phyloP scores from a whole-genome alignment of 176 grass and related monocot species.

The Oryza officinalis region DNA sequence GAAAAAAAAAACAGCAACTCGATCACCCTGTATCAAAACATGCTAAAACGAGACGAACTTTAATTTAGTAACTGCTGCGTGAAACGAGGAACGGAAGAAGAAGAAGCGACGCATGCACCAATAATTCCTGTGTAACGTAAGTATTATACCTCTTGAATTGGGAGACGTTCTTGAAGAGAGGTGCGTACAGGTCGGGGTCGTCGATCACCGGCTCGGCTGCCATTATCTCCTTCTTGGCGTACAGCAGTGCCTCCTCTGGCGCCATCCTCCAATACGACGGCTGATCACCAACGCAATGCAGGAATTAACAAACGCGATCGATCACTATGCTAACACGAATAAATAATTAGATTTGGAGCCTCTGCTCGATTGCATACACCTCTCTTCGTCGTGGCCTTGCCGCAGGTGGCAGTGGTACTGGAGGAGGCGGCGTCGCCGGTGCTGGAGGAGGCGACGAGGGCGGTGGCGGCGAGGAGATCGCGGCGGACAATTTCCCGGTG shows the following conservation, averaged over 20 bases:
- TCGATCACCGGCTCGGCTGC: conserved; percentile 41
- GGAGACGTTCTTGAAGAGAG: conserved; percentile 87
- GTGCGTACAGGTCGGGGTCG: conserved; percentile 67
- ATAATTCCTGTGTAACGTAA: background rate
- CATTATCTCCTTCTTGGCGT: conserved; percentile 71
- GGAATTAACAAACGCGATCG: background rate
- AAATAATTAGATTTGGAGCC: background rate
- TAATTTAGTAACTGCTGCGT: background rate
- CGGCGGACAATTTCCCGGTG: no score
- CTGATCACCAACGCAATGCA: conserved; percentile 16
- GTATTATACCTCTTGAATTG: conserved; percentile 73
- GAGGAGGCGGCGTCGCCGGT: no score
- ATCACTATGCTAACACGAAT: background rate
- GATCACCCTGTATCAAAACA: background rate
- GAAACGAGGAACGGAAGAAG: background rate
- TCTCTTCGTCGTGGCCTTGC: conserved; percentile 17
- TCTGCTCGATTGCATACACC: background rate
- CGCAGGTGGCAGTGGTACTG: background rate
- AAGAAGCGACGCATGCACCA: background rate
- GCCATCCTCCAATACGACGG: conserved; percentile 81
- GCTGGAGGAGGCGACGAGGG: background rate
- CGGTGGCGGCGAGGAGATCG: background rate
- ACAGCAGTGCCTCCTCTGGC: conserved; percentile 62
- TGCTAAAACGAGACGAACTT: conserved; percentile 12
- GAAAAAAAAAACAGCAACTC: background rate